Conservation (phyloP, 2,329 filamentous ascomycete species). For the Didymella keratinophila region DNA sequence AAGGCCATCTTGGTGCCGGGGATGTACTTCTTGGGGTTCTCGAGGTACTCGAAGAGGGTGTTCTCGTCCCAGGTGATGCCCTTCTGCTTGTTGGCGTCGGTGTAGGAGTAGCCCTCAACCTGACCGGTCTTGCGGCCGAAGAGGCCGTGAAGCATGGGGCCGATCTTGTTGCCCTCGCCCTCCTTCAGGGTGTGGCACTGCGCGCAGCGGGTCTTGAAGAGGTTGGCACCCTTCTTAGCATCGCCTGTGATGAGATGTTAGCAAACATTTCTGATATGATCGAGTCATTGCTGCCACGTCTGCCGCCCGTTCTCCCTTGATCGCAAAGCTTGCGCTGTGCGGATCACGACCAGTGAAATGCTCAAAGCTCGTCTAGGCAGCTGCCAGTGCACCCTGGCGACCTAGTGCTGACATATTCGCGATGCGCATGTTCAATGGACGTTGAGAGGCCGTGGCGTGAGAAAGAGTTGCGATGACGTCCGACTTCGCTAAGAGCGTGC, state of each 20-base stretch:
- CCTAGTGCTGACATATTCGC: slow-evolving; percentile 13
- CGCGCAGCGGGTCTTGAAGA: slow-evolving; percentile 98
- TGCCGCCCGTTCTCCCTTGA: slow-evolving; percentile 29
- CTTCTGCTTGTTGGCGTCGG: slow-evolving; percentile 99
- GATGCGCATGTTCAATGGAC: slow-evolving; percentile 39
- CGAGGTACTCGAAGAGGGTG: slow-evolving; percentile 95
- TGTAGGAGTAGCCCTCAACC: slow-evolving; percentile 94
- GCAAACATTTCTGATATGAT: slow-evolving; percentile 17
- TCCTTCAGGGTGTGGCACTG: slow-evolving; percentile 97
- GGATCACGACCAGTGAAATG: slow-evolving; percentile 24
- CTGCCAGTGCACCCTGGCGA: slow-evolving; percentile 8
- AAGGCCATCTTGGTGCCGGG: slow-evolving; percentile 99
- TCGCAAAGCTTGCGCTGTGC: slow-evolving; percentile 38
- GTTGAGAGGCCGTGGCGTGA: slow-evolving; percentile 28
- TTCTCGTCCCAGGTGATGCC: slow-evolving; percentile 86
- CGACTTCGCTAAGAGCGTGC: slow-evolving; percentile 23
- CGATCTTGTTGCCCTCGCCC: slow-evolving; percentile 95
- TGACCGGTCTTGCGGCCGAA: slow-evolving; percentile 95
- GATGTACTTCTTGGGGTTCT: slow-evolving; percentile 99
- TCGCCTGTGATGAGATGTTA: slow-evolving; percentile 70
- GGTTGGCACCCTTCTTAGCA: slow-evolving; percentile 93
- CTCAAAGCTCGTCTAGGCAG: slow-evolving; percentile 9
- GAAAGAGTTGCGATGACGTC: slow-evolving; percentile 41
- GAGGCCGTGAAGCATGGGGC: slow-evolving; percentile 94
- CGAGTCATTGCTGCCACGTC: slow-evolving; percentile 14